phyloP scores from a whole-genome alignment of 2,329 filamentous ascomycete genomes.

The Pseudopithomyces maydicus region DNA sequence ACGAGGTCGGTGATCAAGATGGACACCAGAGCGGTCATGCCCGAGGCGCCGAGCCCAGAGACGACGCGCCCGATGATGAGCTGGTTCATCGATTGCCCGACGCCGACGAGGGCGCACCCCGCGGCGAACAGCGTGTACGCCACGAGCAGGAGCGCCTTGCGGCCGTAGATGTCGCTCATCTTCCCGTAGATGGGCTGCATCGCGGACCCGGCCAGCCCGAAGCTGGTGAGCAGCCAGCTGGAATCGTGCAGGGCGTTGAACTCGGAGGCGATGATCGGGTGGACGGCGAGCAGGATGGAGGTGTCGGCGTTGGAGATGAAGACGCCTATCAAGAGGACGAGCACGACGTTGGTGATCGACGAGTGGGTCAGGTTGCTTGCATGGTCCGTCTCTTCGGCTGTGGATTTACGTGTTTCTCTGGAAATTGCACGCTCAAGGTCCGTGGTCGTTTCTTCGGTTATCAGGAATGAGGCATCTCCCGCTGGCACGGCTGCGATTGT shows the following conservation, averaged over 20 bases:
- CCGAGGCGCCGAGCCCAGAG: conserved; percentile 69
- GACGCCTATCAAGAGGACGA: conserved; percentile 27
- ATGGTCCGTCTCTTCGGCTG: too few relatives aligned
- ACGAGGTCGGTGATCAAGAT: conserved; percentile 58
- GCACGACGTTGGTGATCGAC: not conserved
- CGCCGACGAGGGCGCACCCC: conserved; percentile 23
- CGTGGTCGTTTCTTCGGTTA: too few relatives aligned
- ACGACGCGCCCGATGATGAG: conserved; percentile 58
- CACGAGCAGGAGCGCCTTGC: conserved; percentile 45
- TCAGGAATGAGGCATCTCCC: too few relatives aligned
- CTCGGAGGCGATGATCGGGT: conserved; percentile 56
- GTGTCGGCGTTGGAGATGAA: conserved; percentile 69
- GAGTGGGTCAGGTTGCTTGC: too few relatives aligned
- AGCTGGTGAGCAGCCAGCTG: conserved; percentile 52
- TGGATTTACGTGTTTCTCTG: too few relatives aligned
- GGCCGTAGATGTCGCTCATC: conserved; percentile 52
- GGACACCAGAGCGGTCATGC: conserved; percentile 57
- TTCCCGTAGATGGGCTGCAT: conserved; percentile 48
- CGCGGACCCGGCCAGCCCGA: conserved; percentile 48
- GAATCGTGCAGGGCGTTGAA: conserved; percentile 47
- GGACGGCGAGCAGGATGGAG: conserved; percentile 69
- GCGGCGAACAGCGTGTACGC: conserved; percentile 48
- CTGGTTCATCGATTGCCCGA: conserved; percentile 17
- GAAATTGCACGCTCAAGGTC: too few relatives aligned
- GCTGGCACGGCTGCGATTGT: too few relatives aligned